Conservation (phyloP, 371 early-diverging fungal species). For the Mucor mucedo region DNA sequence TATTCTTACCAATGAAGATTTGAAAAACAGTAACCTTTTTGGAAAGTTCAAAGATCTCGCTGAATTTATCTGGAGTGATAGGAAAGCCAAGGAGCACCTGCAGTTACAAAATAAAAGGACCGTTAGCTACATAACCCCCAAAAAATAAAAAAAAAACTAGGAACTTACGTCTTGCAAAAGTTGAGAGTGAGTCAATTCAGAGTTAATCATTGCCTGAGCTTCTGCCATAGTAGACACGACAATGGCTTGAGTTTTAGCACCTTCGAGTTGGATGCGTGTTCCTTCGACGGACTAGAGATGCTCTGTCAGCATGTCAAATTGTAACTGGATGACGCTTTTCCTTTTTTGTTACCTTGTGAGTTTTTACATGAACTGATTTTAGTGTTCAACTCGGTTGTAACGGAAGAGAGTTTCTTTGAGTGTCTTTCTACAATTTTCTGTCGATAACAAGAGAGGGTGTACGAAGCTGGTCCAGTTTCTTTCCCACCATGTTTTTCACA, state of each 20-base stretch:
- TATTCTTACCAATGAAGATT: conserved; percentile 42
- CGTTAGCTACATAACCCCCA: not conserved
- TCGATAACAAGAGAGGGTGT: conserved; percentile 49
- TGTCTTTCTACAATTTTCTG: conserved; percentile 36
- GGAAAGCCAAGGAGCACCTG: conserved; percentile 47
- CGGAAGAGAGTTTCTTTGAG: conserved; percentile 31
- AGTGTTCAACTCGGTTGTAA: conserved; percentile 25
- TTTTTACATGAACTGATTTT: conserved; percentile 51
- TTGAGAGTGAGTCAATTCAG: conserved; percentile 26
- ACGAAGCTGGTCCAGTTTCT: conserved; percentile 38
- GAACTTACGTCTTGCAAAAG: conserved; percentile 38
- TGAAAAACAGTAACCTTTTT: conserved; percentile 33
- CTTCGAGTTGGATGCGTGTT: conserved; percentile 41
- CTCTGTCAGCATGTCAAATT: not conserved
- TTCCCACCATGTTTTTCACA: conserved; percentile 35
- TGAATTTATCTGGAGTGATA: conserved; percentile 46
- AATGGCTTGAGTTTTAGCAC: conserved; percentile 43
- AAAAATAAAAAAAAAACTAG: not conserved
- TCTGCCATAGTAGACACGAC: conserved; percentile 54
- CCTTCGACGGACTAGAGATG: conserved; percentile 43
- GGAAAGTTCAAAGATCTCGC: conserved; percentile 32
- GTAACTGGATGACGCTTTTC: not conserved
- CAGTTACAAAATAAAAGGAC: not conserved
- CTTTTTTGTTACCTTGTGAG: conserved; percentile 45
- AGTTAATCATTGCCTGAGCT: conserved; percentile 40